A percentile compares a stretch with the other conserved stretches of the same genome.
Conservation (phyloP, 2,329 filamentous ascomycete species). For the Bipolaris victoriae region DNA sequence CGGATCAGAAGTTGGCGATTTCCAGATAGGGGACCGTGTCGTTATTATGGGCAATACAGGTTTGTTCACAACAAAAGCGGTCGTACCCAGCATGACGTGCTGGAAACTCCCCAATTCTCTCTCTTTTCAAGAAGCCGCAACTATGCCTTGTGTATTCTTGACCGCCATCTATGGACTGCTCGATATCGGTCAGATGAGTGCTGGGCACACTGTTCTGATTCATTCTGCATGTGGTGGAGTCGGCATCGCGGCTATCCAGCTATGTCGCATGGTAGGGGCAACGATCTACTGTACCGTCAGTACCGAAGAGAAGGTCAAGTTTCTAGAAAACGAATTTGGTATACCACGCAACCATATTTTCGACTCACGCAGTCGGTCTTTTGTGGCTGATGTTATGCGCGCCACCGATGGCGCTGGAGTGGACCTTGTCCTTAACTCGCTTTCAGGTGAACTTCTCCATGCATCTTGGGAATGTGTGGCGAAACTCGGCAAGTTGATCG, state of each 20-base stretch:
- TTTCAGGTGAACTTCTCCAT: slow-evolving; percentile 33
- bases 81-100: background rate
- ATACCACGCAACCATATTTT: slow-evolving; percentile 44
- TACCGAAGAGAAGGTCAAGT: slow-evolving; percentile 23
- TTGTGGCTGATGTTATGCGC: slow-evolving; percentile 1
- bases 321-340: slow-evolving; percentile 20
- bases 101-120: background rate
- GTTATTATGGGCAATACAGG: background rate
- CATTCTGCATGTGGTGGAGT: slow-evolving; percentile 27
- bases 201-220: slow-evolving; percentile 24
- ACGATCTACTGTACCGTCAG: slow-evolving; percentile 34
- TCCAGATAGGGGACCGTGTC: background rate
- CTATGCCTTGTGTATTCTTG: no score
- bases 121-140: no score
- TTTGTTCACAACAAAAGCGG: background rate
- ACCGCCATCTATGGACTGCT: no score
- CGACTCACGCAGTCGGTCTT: slow-evolving; percentile 22
- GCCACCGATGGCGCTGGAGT: slow-evolving; percentile 35
- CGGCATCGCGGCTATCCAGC: slow-evolving; percentile 30
- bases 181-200: no score
- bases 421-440: slow-evolving; percentile 43
- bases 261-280: slow-evolving; percentile 7
- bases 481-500: slow-evolving; percentile 24
- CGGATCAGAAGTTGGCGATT: background rate
- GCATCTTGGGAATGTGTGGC: slow-evolving; percentile 52